phyloP scores from a whole-genome alignment of 805 yeast genomes.

The Candida maltosa region DNA sequence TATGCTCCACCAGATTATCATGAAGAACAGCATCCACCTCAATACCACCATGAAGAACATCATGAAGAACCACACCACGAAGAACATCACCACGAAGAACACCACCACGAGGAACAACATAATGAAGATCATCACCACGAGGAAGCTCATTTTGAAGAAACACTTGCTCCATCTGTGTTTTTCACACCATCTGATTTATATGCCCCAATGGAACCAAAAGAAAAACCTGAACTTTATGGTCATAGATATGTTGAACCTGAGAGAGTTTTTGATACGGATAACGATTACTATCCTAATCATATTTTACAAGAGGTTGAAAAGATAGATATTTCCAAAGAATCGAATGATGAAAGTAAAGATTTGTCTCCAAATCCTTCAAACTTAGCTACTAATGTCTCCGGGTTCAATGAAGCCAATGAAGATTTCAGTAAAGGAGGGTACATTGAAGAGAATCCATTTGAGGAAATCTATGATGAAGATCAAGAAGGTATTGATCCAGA shows the following conservation, averaged over 20 bases:
- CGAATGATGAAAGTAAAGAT: neutral
- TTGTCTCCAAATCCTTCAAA: neutral
- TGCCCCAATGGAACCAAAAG: constrained; percentile 1
- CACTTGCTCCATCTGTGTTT: constrained; percentile 1
- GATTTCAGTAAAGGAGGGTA: constrained; percentile 10
- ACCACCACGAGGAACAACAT: constrained; percentile 1
- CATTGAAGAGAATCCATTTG: constrained; percentile 13
- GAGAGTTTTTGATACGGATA: constrained; percentile 24
- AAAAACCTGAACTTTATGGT: constrained; percentile 6
- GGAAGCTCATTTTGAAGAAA: constrained; percentile 1
- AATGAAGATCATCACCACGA: neutral
- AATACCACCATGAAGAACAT: constrained; percentile 2
- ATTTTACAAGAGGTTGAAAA: constrained; percentile 11
- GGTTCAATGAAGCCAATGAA: constrained; percentile 9
- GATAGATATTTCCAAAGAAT: constrained; percentile 4
- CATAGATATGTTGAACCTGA: constrained; percentile 22
- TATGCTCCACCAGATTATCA: neutral
- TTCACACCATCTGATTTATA: too few species aligned
- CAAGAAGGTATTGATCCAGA: constrained; percentile 7
- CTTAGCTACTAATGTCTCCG: constrained; percentile 3
- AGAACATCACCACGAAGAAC: neutral
- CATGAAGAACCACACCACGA: constrained; percentile 1
- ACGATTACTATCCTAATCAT: constrained; percentile 30
- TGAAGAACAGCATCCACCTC: constrained; percentile 3
- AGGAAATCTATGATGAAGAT: constrained; percentile 10